Conservation (phyloP, 179 eudicot genomes). For the Gypsophila paniculata region DNA sequence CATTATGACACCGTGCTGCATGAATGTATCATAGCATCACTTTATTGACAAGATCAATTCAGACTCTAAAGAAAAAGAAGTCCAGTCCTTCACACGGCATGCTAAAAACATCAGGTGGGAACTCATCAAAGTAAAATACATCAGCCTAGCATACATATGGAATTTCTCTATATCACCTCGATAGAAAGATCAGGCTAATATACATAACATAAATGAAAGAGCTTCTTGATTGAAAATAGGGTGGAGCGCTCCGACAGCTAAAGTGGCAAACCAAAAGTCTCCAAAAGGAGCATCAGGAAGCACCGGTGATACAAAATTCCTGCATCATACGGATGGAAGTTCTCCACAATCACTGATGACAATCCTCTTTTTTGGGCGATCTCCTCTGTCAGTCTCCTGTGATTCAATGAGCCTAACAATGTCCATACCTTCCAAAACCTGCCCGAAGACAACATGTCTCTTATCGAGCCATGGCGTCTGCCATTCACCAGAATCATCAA, state of each 20-base stretch:
- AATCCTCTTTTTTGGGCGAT: conserved; percentile 72
- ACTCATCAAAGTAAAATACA: neutral
- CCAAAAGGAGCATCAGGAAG: neutral
- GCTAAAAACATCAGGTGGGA: neutral
- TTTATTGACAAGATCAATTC: neutral
- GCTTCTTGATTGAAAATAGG: conserved; percentile 1
- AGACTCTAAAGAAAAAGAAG: neutral
- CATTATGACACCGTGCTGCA: too few species aligned
- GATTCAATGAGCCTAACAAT: conserved; percentile 72
- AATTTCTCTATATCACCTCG: conserved; percentile 11
- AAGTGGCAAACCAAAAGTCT: conserved; percentile 4
- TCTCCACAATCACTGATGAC: conserved; percentile 84
- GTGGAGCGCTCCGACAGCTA: neutral
- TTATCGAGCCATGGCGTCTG: conserved; percentile 95
- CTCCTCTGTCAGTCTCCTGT: conserved; percentile 84
- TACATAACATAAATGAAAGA: conserved; percentile 1
- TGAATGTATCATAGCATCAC: too few species aligned
- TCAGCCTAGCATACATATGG: conserved; percentile 2
- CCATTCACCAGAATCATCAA: conserved; percentile 22
- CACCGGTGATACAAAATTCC: neutral
- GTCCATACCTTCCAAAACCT: conserved; percentile 91
- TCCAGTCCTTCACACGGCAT: neutral
- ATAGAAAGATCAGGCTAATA: conserved; percentile 1
- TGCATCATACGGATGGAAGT: conserved; percentile 55
- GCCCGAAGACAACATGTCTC: conserved; percentile 91